A percentile compares a stretch with the other conserved stretches of the same genome.
phyloP scores from a whole-genome alignment of 1,139 yeast genomes.

The Yueomyces sp. region DNA sequence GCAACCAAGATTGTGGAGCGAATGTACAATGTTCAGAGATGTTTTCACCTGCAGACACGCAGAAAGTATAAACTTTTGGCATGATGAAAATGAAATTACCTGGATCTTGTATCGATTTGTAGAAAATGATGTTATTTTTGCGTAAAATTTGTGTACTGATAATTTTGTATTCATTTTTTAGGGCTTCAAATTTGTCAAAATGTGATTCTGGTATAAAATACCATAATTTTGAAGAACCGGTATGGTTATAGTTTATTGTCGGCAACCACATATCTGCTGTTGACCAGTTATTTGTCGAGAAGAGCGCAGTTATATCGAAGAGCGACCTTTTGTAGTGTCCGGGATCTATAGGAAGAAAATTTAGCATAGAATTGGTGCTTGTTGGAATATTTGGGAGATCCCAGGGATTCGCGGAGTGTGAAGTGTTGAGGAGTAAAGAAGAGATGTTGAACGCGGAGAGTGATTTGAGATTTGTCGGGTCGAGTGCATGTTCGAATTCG shows the following conservation, averaged over 20 bases:
- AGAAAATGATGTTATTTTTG: conserved; percentile 35
- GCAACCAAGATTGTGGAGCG: conserved; percentile 49
- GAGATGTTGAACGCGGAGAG: too few species aligned
- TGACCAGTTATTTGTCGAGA: conserved; percentile 62
- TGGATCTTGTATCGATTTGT: conserved; percentile 39
- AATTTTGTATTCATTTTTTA: conserved; percentile 9
- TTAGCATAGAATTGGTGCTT: conserved; percentile 40
- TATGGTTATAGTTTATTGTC: conserved; percentile 50
- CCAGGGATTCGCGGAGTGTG: conserved; percentile 30
- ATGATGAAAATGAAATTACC: conserved; percentile 48
- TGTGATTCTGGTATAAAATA: conserved; percentile 65
- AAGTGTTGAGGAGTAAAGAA: too few species aligned
- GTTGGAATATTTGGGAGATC: conserved; percentile 55
- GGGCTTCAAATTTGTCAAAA: conserved; percentile 46
- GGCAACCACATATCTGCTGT: conserved; percentile 69
- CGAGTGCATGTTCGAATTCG: too few species aligned
- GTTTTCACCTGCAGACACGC: conserved; percentile 41
- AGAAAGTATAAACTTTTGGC: conserved; percentile 41
- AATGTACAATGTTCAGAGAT: conserved; percentile 44
- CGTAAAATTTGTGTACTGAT: conserved; percentile 37
- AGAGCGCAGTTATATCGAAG: conserved; percentile 53
- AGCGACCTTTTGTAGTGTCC: conserved; percentile 35
- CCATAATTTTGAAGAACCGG: conserved; percentile 68
- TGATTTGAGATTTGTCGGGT: too few species aligned
- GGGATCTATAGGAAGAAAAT: conserved; percentile 29